Base-by-base conservation (phyloP, 1,284 basidiomycete species). In the Veloboletus limbatus region DNA sequence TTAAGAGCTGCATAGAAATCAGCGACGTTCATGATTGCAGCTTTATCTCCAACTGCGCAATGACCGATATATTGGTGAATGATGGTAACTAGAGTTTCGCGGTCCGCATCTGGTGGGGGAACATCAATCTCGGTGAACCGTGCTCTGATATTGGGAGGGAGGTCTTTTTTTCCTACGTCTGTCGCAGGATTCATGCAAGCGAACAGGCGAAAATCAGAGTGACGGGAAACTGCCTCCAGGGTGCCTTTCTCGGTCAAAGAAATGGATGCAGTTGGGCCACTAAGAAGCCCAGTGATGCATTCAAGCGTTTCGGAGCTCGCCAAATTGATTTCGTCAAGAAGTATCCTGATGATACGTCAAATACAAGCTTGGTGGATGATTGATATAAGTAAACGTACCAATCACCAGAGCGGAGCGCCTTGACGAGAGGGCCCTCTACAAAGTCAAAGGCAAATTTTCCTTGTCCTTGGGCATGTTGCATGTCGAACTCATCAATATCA, bases 131-230 rank as follows among this genome's bases (percentile, higher is more conserved):
- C 97, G 2, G 94, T 98, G 72, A 99, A 99, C 25, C 91, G 83
- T 7, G 88, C 83, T 27, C 96, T 85, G 37, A 99, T 87, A 56
- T 88, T 88, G 1, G 89, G 84, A 9, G 93, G 92, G 2, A 99
- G 82, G 59, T 98, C 96, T 60, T 94, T 96, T 75, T 99, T 99
- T 44, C 97, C 97, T 17, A 98, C 92, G 55, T 99, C 97, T 3
- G 96, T 99, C 0, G 97, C 97, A 2, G 97, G 97, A 63, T 99
- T 99, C 97, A 99, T 99, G 66, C 97, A 99, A 2, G 94, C 95
- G 60, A 99, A 99, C 8, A 99, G 74, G 21, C 96, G 88, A 71
- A 99, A 99, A 58, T 97, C 87, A 16, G 92, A 85, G 65, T 99
- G 97, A 1, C 97, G 86, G 26, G 85, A 84, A 21, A 99, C 78